These are phyloP conservation scores for Haplosporangium sp. DNA, from an alignment of 371 early-diverging fungal species.

Conservation along the genomic window DNA sequence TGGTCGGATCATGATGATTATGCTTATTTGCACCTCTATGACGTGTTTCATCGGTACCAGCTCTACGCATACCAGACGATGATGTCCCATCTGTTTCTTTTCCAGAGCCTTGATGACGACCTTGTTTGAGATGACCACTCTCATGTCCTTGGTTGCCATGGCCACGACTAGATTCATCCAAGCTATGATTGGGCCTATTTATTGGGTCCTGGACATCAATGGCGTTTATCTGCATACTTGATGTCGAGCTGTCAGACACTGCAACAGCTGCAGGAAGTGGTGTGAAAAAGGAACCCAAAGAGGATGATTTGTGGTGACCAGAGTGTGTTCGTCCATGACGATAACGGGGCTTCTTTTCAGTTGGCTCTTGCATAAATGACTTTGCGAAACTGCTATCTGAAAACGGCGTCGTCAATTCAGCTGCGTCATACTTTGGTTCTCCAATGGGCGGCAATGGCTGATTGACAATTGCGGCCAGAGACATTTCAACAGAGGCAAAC, in stretches of 20 bases:
- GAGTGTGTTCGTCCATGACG: conserved; percentile 27
- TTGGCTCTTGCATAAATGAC: neutral
- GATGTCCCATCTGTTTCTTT: conserved; percentile 6
- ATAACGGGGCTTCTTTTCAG: conserved; percentile 19
- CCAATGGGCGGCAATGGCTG: conserved; percentile 23
- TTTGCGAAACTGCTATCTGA: neutral
- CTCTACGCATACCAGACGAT: conserved; percentile 10
- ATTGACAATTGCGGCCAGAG: conserved; percentile 37
- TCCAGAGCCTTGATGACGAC: conserved; percentile 4
- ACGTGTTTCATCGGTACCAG: conserved; percentile 20
- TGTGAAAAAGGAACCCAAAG: conserved; percentile 36
- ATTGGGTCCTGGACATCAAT: neutral
- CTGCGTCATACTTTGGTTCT: conserved; percentile 21
- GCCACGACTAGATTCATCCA: neutral
- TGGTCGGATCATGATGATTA: conserved; percentile 9
- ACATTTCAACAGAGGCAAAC: conserved; percentile 41
- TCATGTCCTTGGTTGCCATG: conserved; percentile 6
- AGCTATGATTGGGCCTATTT: conserved; percentile 3
- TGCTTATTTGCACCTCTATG: conserved; percentile 20
- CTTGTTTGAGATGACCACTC: neutral
- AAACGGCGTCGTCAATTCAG: conserved; percentile 16
- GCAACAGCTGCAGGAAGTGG: conserved; percentile 12
- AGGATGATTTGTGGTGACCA: conserved; percentile 43
- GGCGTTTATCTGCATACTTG: conserved; percentile 9
- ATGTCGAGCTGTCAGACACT: conserved; percentile 4